Evolutionary conservation across 1,284 basidiomycete species (phyloP), one percentile per base, ranked within the genome.

Genomic region (Melampsora medusae): DNA sequence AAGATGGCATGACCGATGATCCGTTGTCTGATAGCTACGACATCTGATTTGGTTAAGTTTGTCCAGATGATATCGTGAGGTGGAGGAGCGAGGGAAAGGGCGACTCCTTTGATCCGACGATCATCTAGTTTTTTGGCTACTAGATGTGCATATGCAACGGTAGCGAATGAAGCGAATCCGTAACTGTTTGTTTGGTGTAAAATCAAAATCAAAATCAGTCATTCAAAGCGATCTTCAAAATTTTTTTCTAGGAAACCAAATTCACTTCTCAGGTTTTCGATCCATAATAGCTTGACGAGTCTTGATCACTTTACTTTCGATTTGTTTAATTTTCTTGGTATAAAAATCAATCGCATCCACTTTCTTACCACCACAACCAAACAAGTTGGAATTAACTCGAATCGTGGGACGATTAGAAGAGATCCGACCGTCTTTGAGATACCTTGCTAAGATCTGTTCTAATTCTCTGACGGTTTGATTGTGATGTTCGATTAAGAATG

Each of bases 81-180:
- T 75, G 82, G 81, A 0, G 92, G 92, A 1, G 92, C 92, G 65
- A 92, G 84, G 17, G 85, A 83, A 70, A 93, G 88, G 10, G 85
- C 85, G 0, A 91, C 88, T 9, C 91, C 90, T 80, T 90, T 90
- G 4, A 90, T 88, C 78, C 87, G 87, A 81, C 92, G 93, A 77
- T 84, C 84, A 60, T 84, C 83, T 56, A 93, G 85, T 78, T 89
- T 85, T 79, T 89, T 88, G 2, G 90, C 91, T 16, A 93, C 92
- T 64, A 91, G 87, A 80, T 94, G 92, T 0, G 94, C 93, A 80
- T 93, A 95, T 0, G 92, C 90, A 12, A 97, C 91, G 0, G 93
- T 90, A 68, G 92, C 93, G 89, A 97, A 91, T 28, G 92, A 93
- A 2, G 93, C 92, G 82, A 96, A 96, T 17, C 92, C 81, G 50